Evolutionary conservation across 2,329 filamentous ascomycete genomes (phyloP), one percentile per base, ranked within the genome.

Genomic region (Alternaria dauci): DNA sequence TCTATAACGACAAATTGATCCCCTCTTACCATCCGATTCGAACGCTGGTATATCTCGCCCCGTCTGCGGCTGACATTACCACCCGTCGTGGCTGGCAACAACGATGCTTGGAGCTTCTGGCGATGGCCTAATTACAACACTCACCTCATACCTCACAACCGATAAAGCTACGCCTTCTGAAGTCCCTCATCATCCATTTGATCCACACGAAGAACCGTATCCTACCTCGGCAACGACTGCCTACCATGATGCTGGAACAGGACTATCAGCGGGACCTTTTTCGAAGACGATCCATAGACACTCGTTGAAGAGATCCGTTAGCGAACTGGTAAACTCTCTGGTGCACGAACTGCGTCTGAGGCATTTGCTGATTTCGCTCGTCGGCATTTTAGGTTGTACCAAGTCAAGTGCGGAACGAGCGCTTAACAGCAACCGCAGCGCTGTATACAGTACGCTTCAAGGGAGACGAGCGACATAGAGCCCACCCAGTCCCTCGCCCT

Each of bases 81-180:
- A 36, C 6, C 25, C 20, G 42, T 39, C 32, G n/a, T 55, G 28
- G 14, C 12, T 32, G 4, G 32, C 26, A 14, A 5, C 36, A 23
- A 52, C 14, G 8, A 52, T 62, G 46, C 34, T 58, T 46, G 39
- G 20, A 30, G 18, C 44, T 4, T 59, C 59, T 18, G 32, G 51
- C 32, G 60, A 60, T 25, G 38, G 53, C 14, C 28, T 55, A 9
- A 55, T 62, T 26, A 50, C 55, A 4, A 62, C 52, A 30, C 52
- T 56, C 52, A 48, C 56, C 46, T 55, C 59, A 20, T 48, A 55
- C 26, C 47, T 59, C 26, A 36, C 47, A 18, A 6, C 26, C 4
- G 56, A 59, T 32, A 55, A 32, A n/a, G 43, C 18, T 8, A 18
- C 42, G 36, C 5, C 30, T 18, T 36, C n/a, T 1, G 26, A 58